Evolutionary conservation across 257 asterid species (phyloP).

Genomic region (Knoxia roxburghii): DNA sequence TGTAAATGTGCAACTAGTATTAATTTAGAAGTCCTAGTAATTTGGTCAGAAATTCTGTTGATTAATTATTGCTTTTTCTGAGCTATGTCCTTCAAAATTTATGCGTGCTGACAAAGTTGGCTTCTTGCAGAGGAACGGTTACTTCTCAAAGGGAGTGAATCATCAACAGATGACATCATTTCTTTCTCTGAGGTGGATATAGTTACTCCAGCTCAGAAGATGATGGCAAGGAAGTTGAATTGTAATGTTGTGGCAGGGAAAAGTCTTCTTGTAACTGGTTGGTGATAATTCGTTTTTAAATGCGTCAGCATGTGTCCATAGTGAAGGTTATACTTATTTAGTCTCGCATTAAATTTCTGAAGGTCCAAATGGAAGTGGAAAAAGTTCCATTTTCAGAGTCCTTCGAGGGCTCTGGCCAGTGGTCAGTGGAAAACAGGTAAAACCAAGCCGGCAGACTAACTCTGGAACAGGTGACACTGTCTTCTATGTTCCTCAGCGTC

Average conservation of each 20-base stretch:
- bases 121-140: conserved; percentile 41
- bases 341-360: conserved; percentile 16
- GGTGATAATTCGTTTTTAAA: conserved; percentile 28
- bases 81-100: not conserved
- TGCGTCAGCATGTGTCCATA: not conserved
- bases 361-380: conserved; percentile 99
- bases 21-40: too few species aligned
- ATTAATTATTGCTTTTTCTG: not conserved
- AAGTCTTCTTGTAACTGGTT: conserved; percentile 95
- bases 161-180: conserved; percentile 49
- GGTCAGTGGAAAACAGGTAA: conserved; percentile 68
- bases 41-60: not conserved
- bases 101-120: conserved; percentile 25
- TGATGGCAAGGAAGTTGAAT: conserved; percentile 72
- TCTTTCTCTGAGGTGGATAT: conserved; percentile 87
- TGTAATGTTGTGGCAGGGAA: conserved; percentile 79
- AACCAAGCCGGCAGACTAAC: conserved; percentile 46
- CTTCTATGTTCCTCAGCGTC: conserved; percentile 93
- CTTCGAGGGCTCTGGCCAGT: conserved; percentile 98
- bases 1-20: not conserved
- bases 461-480: conserved; percentile 49
- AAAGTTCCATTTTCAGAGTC: conserved; percentile 95
- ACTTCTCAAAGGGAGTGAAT: conserved; percentile 25
- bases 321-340: not conserved
- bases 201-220: conserved; percentile 78